Evolutionary conservation across 352 stramenopile species (phyloP).

Genomic region (Pythium angustatum): DNA sequence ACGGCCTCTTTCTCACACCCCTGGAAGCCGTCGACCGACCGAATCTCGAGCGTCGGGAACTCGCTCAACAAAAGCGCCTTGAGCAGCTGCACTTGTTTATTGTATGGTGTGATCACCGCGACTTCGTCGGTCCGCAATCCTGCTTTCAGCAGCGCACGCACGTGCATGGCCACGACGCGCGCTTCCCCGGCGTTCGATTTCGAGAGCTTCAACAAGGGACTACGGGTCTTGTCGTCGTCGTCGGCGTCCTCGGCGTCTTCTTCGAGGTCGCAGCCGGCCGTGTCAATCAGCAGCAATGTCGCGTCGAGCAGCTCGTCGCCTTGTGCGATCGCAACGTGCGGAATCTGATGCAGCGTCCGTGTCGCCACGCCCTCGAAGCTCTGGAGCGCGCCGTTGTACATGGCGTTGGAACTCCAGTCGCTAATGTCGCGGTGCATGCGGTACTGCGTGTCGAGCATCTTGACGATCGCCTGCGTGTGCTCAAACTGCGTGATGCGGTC

Average conservation of each 20-base stretch:
- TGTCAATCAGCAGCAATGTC: conserved; percentile 93
- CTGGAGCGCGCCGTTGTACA: conserved; percentile 91
- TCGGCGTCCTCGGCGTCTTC: conserved; percentile 61
- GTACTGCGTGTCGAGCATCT: conserved; percentile 97
- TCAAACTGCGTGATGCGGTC: conserved; percentile 89
- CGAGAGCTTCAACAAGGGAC: conserved; percentile 41
- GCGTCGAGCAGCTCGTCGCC: conserved; percentile 70
- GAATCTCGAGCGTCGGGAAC: conserved; percentile 80
- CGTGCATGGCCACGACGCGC: conserved; percentile 76
- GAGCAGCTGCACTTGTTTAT: conserved; percentile 95
- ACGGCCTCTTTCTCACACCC: conserved; percentile 98
- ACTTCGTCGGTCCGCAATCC: conserved; percentile 91
- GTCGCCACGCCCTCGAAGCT: conserved; percentile 76
- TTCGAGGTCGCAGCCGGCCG: conserved; percentile 90
- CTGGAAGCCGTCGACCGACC: conserved; percentile 97
- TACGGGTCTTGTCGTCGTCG: not conserved
- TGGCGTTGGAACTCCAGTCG: conserved; percentile 93
- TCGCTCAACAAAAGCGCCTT: conserved; percentile 78
- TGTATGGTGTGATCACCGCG: conserved; percentile 98
- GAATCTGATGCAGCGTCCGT: conserved; percentile 80
- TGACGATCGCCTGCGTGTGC: conserved; percentile 56
- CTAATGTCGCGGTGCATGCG: conserved; percentile 96
- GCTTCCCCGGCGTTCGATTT: conserved; percentile 86
- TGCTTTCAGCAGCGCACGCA: conserved; percentile 76
- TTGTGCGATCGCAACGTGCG: conserved; percentile 52